These are phyloP conservation scores for Sphenostylis stenocarpa DNA, from an alignment of 306 rosid species.

Conservation along the genomic window DNA sequence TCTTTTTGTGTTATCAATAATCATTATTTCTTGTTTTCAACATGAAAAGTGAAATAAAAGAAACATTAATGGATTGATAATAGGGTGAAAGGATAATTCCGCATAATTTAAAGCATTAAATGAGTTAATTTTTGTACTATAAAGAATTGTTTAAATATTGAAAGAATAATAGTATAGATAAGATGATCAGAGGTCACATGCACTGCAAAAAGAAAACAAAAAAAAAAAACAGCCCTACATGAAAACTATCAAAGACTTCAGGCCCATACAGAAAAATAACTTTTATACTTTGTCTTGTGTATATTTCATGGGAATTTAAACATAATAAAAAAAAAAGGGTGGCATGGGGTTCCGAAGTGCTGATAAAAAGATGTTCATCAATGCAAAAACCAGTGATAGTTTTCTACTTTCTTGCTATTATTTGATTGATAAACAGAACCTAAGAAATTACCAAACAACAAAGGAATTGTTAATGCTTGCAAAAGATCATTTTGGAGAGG, in stretches of 20 bases:
- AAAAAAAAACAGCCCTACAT: neutral
- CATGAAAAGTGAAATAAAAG: neutral
- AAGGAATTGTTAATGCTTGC: neutral
- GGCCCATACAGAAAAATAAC: neutral
- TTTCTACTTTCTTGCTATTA: neutral
- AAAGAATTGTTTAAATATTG: neutral
- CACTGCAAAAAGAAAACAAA: neutral
- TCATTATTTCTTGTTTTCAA: neutral
- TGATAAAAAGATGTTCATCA: neutral
- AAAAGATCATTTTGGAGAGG: slow-evolving; percentile 2
- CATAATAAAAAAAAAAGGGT: neutral
- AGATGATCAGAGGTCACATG: neutral
- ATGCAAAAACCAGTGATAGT: neutral
- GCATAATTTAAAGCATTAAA: neutral
- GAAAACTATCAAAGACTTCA: slow-evolving; percentile 19
- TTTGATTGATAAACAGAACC: neutral
- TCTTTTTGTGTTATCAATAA: neutral
- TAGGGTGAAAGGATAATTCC: neutral
- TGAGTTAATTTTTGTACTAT: neutral
- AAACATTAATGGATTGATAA: neutral
- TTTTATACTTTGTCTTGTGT: neutral
- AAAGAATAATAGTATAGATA: neutral
- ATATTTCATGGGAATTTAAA: neutral
- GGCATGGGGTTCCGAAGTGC: neutral
- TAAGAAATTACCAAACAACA: neutral